Evolutionary conservation across 306 rosid genomes (phyloP), one percentile per base, ranked within the genome.

Genomic region (Cicer judaicum): DNA sequence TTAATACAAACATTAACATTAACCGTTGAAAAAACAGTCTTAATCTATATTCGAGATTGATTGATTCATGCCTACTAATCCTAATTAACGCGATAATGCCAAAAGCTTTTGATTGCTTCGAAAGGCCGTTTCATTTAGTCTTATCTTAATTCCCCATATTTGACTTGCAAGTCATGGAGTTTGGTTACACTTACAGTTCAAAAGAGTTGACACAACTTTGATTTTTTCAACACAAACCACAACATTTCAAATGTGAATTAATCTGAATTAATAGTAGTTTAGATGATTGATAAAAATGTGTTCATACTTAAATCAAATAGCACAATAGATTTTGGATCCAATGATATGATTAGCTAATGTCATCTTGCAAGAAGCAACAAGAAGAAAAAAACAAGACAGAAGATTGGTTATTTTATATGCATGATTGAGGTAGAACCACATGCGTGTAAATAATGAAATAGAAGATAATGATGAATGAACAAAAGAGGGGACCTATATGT

Each of bases 401-500:
- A 48, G 48, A 77, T 56, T 68, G 68, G 55, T 49, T 59, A 43
- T 70, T 68, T 29, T 67, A 46, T 21, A 68, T 59, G 76, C 29
- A 49, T 80, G 59, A 82, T 68, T 64, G 79, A 80, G 55, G 76
- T 19, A 59, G 24, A 11, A 41, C 70, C 75, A 78, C 83, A 77
- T 74, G 84, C 75, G 78, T 69, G 83, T 48, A 59, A 65, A 76
- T 64, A 64, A 78, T 64, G 84, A 76, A 81, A 70, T 60, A 15
- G 65, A 60, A 15, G 65, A 60, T 50, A 79, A 81, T 68, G 78
- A 75, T 72, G 76, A 67, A 78, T 61, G 71, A 75, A 12, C 54
- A 62, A 62, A 29, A 15, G 72, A 19, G 78, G 85, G 85, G 83
- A 44, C 75, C 76, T 1, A 38, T 16, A 10, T 19, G 85, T 69